These are phyloP conservation scores for Boletus reticulatus DNA, from an alignment of 768 basidiomycete species.

Conservation along the genomic window DNA sequence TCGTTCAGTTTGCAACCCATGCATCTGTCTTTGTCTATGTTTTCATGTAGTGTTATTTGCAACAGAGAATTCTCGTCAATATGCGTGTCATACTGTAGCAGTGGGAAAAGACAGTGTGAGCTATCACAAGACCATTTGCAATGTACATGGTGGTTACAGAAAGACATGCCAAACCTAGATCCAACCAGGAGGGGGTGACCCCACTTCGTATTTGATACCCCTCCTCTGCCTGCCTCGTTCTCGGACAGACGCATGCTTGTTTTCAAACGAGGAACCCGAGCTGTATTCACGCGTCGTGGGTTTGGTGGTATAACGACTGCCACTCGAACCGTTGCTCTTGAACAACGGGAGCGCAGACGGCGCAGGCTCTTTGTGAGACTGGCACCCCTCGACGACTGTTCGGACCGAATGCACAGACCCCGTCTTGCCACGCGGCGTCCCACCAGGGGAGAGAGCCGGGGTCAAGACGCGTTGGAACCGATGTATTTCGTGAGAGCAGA, in stretches of 20 bases:
- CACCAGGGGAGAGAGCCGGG: conserved; percentile 34
- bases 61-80: conserved; percentile 9
- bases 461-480: conserved; percentile 43
- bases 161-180: conserved; percentile 30
- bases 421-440: conserved; percentile 39
- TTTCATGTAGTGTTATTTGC: conserved; percentile 22
- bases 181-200: conserved; percentile 45
- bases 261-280: conserved; percentile 10
- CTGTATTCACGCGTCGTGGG: conserved; percentile 1
- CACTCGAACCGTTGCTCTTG: background rate
- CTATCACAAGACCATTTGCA: background rate
- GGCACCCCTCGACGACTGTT: conserved; percentile 55
- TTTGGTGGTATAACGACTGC: background rate
- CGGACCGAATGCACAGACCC: conserved; percentile 60
- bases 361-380: conserved; percentile 24
- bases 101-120: background rate
- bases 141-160: background rate
- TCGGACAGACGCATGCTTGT: conserved; percentile 10
- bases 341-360: conserved; percentile 6
- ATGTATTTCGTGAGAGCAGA: conserved; percentile 68
- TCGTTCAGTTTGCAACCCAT: conserved; percentile 10
- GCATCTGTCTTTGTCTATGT: conserved; percentile 19
- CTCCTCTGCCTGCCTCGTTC: conserved; percentile 12
- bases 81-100: background rate
- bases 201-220: conserved; percentile 1